Percentiles rank a stretch among this genome's conserved stretches.
phyloP scores from a whole-genome alignment of 352 stramenopile genomes.

The Globisporangium polare region DNA sequence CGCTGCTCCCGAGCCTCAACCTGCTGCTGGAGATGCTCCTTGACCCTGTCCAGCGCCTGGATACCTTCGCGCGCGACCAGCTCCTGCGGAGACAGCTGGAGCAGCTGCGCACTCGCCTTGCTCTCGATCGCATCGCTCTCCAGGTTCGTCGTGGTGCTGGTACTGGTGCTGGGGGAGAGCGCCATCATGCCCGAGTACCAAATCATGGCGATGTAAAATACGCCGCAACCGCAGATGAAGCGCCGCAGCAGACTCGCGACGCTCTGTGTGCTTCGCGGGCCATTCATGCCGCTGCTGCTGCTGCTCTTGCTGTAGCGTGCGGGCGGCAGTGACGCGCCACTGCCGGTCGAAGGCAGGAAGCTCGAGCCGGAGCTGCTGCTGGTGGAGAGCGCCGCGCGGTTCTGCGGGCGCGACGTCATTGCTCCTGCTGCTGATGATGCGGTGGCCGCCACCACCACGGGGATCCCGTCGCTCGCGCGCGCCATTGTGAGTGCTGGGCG shows the following conservation, averaged over 20 bases:
- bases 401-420: background rate
- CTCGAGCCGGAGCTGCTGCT: conserved; percentile 5
- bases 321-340: background rate
- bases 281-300: background rate
- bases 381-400: background rate
- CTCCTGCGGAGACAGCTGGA: conserved; percentile 6
- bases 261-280: background rate
- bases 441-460: background rate
- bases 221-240: conserved; percentile 21
- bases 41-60: background rate
- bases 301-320: background rate
- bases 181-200: conserved; percentile 22
- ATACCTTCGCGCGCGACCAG: conserved; percentile 2
- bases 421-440: background rate
- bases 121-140: background rate
- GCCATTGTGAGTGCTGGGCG: background rate
- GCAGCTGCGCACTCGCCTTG: background rate
- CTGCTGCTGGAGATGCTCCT: background rate
- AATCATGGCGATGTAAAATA: conserved; percentile 21
- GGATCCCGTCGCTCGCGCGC: background rate
- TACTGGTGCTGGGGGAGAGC: background rate
- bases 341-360: conserved; percentile 6
- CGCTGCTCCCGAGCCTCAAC: background rate
- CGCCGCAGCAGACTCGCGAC: conserved; percentile 12
- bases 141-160: background rate